phyloP scores from a whole-genome alignment of 1,139 yeast genomes.

The Pichia norvegensis region DNA sequence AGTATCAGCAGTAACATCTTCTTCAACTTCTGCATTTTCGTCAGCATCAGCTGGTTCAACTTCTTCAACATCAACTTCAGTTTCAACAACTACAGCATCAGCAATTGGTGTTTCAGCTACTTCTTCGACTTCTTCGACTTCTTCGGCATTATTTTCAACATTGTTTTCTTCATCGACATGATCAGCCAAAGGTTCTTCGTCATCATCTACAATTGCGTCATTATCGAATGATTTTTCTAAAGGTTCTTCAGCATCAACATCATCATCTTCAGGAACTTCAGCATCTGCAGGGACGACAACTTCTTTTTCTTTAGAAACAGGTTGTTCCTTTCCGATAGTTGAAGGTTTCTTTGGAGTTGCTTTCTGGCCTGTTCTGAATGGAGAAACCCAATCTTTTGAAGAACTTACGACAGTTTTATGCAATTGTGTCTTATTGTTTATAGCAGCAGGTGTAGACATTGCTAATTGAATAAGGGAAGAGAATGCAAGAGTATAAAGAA shows the following conservation, averaged over 20 bases:
- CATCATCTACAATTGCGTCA: constrained; percentile 2
- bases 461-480: not conserved
- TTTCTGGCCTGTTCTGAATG: constrained; percentile 33
- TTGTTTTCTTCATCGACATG: constrained; percentile 3
- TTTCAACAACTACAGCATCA: not conserved
- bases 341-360: not conserved
- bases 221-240: constrained; percentile 19
- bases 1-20: constrained; percentile 2
- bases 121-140: constrained; percentile 4
- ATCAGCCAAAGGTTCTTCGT: constrained; percentile 5
- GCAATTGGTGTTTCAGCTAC: constrained; percentile 11
- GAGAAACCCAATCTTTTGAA: constrained; percentile 41
- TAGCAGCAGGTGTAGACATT: not conserved
- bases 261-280: not conserved
- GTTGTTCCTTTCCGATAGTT: not conserved
- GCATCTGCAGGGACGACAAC: not conserved
- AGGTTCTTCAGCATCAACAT: not conserved
- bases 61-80: constrained; percentile 1
- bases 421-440: constrained; percentile 5
- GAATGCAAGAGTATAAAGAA: not conserved
- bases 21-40: not conserved
- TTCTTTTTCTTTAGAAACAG: not conserved
- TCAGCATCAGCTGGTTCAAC: not conserved
- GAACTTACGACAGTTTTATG: constrained; percentile 9
- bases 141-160: constrained; percentile 10